Evolutionary conservation across 192 early-diverging fungal species (phyloP).

Genomic region (Coemansia sp.): DNA sequence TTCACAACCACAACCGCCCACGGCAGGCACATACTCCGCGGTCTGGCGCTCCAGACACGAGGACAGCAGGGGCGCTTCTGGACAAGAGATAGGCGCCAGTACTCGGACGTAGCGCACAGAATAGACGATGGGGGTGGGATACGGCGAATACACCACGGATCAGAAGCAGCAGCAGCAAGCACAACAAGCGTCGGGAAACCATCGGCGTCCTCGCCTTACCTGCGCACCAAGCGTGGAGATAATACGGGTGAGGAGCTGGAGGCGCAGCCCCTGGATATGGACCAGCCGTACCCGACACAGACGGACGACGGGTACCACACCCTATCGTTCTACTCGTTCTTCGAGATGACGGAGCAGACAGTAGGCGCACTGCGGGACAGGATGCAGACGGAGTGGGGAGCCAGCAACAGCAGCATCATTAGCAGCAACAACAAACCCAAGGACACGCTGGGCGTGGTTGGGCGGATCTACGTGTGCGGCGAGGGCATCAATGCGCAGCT

Average conservation of each 20-base stretch:
- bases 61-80: neutral
- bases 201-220: constrained; percentile 34
- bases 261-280: constrained; percentile 31
- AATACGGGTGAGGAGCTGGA: neutral
- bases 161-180: neutral
- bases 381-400: constrained; percentile 39
- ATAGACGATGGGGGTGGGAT: neutral
- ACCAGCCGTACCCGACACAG: constrained; percentile 39
- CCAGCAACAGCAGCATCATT: too few species aligned
- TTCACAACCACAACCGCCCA: neutral
- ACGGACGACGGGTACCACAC: constrained; percentile 38
- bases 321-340: constrained; percentile 52
- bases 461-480: constrained; percentile 70
- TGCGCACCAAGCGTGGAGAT: neutral
- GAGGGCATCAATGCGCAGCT: constrained; percentile 85
- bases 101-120: neutral
- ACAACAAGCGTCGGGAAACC: neutral
- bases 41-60: neutral
- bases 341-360: constrained; percentile 14
- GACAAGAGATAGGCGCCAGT: neutral
- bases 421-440: neutral
- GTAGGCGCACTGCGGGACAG: constrained; percentile 15
- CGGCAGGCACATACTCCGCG: neutral
- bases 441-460: constrained; percentile 58
- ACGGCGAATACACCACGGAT: neutral